Base-by-base conservation (phyloP, 2,329 filamentous ascomycete species). In the Talaromyces sp. region DNA sequence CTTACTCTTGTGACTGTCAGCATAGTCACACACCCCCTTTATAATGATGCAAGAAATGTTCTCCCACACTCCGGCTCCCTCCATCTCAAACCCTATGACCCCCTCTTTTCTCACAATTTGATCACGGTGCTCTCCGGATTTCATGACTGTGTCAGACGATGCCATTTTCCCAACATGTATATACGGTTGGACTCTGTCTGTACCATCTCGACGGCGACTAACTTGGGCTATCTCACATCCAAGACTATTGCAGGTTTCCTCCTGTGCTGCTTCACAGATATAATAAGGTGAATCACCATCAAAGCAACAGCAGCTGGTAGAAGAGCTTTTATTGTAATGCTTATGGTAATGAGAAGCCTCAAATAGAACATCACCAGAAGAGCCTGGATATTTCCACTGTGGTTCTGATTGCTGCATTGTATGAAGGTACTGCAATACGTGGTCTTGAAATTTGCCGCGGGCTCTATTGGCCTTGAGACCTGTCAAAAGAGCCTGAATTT, bases 111-210 rank as follows among this genome's bases (percentile, higher is more conserved):
- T 6, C 17, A 39, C 15, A 11, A 60, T 58, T 5, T n/a, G 2
- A 9, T 61, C 36, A 6, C 60, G 56, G 0, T 58, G 51, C 8
- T 59, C 8, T 39, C 56, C 60, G 2, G 51, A 51, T 10, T 62
- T n/a, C n/a, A n/a, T n/a, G n/a, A n/a, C n/a, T n/a, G n/a, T n/a
- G n/a, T n/a, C n/a, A n/a, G n/a, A n/a, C n/a, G n/a, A n/a, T n/a
- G n/a, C n/a, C n/a, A n/a, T n/a, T n/a, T 10, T 55, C 2, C 60
- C 60, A 32, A 62, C 17, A 52, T 62, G 56, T 2, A 58, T n/a
- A 22, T 2, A 51, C 6, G 33, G 1, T 6, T 28, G 17, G 9
- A 28, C 7, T 9, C 10, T 6, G 6, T 22, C 32, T 13, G 42
- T 1, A 32, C 1, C 11, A 2, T 60, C 19, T 33, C 44, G 42